phyloP scores from a whole-genome alignment of 1,284 basidiomycete species.

The Pyrrhoderma noxium region DNA sequence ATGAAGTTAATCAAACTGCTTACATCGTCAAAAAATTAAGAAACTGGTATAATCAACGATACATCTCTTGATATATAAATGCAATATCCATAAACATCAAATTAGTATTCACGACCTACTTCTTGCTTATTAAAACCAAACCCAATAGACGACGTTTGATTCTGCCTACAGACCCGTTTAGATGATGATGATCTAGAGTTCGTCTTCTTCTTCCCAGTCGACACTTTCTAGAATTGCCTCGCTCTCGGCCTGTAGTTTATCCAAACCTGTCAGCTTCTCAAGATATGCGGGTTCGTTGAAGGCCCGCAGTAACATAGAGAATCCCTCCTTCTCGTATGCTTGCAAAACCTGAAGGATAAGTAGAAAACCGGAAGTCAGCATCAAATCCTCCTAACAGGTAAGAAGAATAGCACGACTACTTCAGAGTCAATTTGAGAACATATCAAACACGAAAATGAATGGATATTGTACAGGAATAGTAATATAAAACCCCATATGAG shows the following conservation, averaged over 20 bases:
- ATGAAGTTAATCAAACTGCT: too few relatives aligned
- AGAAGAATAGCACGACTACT: too few relatives aligned
- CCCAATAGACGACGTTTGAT: too few relatives aligned
- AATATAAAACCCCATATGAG: neutral
- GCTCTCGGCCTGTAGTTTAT: conserved; percentile 75
- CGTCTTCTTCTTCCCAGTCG: conserved; percentile 41
- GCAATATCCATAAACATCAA: too few relatives aligned
- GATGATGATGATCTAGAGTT: neutral
- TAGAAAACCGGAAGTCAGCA: neutral
- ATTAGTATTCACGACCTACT: too few relatives aligned
- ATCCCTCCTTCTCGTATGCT: conserved; percentile 71
- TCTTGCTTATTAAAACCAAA: too few relatives aligned
- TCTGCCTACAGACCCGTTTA: too few relatives aligned
- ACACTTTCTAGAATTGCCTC: conserved; percentile 78
- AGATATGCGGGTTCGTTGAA: conserved; percentile 84
- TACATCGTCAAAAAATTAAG: too few relatives aligned
- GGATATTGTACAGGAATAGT: neutral
- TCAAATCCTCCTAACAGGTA: neutral
- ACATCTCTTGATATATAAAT: too few relatives aligned
- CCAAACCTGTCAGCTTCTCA: conserved; percentile 79
- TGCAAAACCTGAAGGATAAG: conserved; percentile 50
- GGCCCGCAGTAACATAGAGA: conserved; percentile 72
- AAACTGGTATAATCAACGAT: too few relatives aligned
- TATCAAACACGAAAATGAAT: neutral
- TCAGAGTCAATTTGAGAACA: too few relatives aligned